phyloP scores from a whole-genome alignment of 73 alveolate species.

The Symbiodinium pilosum region DNA sequence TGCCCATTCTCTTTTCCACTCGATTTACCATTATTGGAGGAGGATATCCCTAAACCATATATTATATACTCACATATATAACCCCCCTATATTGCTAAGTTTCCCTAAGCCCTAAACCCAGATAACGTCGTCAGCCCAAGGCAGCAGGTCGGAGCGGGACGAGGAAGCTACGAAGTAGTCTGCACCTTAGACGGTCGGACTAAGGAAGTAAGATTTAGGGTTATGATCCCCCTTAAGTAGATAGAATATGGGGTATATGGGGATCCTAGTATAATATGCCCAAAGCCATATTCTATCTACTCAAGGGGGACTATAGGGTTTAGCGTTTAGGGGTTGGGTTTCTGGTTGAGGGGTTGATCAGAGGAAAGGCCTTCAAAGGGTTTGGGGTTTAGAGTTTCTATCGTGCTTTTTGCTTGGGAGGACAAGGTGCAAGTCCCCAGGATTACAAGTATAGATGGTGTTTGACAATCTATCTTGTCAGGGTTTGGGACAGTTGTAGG shows the following conservation, averaged over 20 bases:
- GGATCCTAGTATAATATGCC: background rate
- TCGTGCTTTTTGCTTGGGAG: background rate
- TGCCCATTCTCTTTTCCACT: too few species aligned
- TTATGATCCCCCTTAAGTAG: too few species aligned
- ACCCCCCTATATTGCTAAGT: too few species aligned
- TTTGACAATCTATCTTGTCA: too few species aligned
- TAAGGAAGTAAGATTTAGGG: background rate
- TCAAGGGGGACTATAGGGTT: too few species aligned
- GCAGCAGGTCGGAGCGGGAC: constrained; percentile 85
- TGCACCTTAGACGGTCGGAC: background rate
- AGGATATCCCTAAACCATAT: too few species aligned
- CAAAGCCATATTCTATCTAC: too few species aligned
- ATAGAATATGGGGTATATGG: background rate
- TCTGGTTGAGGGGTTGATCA: background rate
- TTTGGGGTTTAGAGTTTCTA: background rate
- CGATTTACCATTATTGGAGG: too few species aligned
- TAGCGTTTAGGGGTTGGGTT: background rate
- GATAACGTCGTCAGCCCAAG: background rate
- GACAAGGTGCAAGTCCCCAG: too few species aligned
- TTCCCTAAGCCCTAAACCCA: background rate
- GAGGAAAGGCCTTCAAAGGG: background rate
- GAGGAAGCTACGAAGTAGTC: constrained; percentile 82
- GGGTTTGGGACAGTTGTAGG: too few species aligned
- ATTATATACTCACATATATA: too few species aligned
- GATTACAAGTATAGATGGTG: too few species aligned